Percentiles rank a stretch among this genome's conserved stretches.
Evolutionary conservation across 2,329 filamentous ascomycete genomes (phyloP).

Genomic region (Pseudocercospora macadamiae): DNA sequence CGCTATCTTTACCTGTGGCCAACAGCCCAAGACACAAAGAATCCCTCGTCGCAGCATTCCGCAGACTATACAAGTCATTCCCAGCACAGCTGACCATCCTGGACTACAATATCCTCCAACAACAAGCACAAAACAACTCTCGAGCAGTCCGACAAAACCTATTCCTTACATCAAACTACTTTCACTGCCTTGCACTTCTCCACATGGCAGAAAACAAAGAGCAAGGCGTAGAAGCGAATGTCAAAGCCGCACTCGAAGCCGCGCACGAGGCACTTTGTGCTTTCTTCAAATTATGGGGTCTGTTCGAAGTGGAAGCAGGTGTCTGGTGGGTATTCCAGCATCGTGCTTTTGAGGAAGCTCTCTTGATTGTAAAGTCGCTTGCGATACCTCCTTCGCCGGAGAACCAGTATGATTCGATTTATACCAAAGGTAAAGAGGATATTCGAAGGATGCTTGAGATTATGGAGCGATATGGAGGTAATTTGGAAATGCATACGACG

Average conservation of each 20-base stretch:
- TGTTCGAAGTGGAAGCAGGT: constrained; percentile 71
- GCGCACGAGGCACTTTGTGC: constrained; percentile 73
- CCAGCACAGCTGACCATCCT: constrained; percentile 71
- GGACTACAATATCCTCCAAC: constrained; percentile 62
- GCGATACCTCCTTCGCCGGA: constrained; percentile 2
- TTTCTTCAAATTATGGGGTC: constrained; percentile 72
- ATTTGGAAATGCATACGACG: constrained; percentile 52
- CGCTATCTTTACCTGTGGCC: constrained; percentile 72
- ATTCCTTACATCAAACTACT: constrained; percentile 80
- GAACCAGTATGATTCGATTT: constrained; percentile 34
- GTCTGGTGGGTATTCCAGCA: constrained; percentile 89
- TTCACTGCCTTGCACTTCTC: constrained; percentile 79
- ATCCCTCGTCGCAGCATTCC: constrained; percentile 70
- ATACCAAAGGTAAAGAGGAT: constrained; percentile 47
- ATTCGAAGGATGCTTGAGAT: constrained; percentile 50
- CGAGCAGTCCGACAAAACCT: constrained; percentile 73
- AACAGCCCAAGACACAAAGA: constrained; percentile 69
- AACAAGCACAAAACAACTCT: constrained; percentile 62
- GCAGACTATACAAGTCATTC: constrained; percentile 72
- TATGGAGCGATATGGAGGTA: constrained; percentile 47
- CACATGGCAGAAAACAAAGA: constrained; percentile 70
- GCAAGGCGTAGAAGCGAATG: constrained; percentile 56
- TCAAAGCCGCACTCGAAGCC: constrained; percentile 71
- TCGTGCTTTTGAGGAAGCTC: constrained; percentile 73
- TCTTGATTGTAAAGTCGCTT: constrained; percentile 34